Evolutionary conservation across 2,329 filamentous ascomycete genomes (phyloP), one percentile per base, ranked within the genome.

Genomic region (Alternaria solani): DNA sequence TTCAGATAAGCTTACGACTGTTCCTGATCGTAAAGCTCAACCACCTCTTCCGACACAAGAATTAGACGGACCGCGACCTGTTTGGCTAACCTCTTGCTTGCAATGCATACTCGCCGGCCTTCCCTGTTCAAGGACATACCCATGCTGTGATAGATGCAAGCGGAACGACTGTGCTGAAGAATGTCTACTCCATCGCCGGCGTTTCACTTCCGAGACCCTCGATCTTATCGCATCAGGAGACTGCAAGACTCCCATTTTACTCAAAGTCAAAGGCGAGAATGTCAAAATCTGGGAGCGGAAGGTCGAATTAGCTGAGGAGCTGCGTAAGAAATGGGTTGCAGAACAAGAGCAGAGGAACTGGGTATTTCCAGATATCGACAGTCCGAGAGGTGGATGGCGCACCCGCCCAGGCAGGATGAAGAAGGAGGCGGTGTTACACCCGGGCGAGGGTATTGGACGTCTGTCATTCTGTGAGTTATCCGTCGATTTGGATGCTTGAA

Each of bases 61-160:
- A 8, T 44, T 54, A 3, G 25, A 55, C 14, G 34, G 34, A 9
- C 55, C 63, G 2, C 61, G 59, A 14, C 49, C 71, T n/a, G 61
- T 74, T 2, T 67, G 48, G 30, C 41, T 78, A 6, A 69, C 66
- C 7, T 75, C 75, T 4, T 78, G 75, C 20, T 61, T 72, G 0
- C 73, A 77, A 59, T 78, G 75, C 61, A 69, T 61, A 1, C 64
- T 72, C 20, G 52, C 62, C 1, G 38, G 51, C 2, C 64, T 78
- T 2, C 67, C 69, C 8, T 78, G 75, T 56, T 76, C 74, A 0
- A 64, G 73, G 26, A 75, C 66, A 1, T 49, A 61, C 8, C 73
- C 75, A 0, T 23, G 52, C 34, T 78, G 75, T 51, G 64, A 67
- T 0, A 72, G 75, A 7, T 77, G 75, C 54, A 53, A 47, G 7